Evolutionary conservation across 2,329 filamentous ascomycete genomes (phyloP), one percentile per base, ranked within the genome.

Genomic region (Stachybotrys chartarum): DNA sequence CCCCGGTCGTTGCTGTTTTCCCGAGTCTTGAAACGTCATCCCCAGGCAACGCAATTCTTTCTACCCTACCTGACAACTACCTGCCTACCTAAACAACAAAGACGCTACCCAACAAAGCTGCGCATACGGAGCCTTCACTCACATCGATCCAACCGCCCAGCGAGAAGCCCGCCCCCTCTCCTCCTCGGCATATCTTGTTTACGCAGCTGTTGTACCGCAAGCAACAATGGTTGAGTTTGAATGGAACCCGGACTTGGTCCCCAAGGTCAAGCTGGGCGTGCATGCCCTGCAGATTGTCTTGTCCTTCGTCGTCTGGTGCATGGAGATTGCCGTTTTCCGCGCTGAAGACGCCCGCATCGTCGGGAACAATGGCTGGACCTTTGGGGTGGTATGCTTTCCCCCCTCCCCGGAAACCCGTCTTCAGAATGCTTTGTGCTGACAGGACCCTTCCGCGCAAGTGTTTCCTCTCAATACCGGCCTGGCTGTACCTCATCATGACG

Each of bases 401-500:
- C 30, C 44, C 52, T 24, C 39, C 11, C 31, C n/a, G 18, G 4
- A 16, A 18, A 49, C 6, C 31, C 44, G 30, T 49, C 44, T 7
- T 31, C 24, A n/a, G 8, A 14, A 44, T 47, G 12, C 30, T 54
- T 16, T 47, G 16, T 42, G 53, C 60, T 63, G 47, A 57, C 46
- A n/a, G 35, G 35, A 7, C 35, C 12, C 35, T 7, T 39, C 7
- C 35, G 35, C 18, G 6, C 54, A 57, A 88, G 85, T 86, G 82
- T 69, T 87, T 87, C 72, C 70, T 88, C 35, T 79, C 80, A 16
- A 74, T 86, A 50, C 83, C 83, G 0, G 82, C 82, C 49, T 84
- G 84, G 74, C 77, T 88, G 57, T 88, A 83, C 70, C 75, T 87
- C 51, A 77, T 81, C 61, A 82, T 86, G 78, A 80, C 83, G 4